phyloP scores from a whole-genome alignment of 192 early-diverging fungal species.

The Backusella luteola region DNA sequence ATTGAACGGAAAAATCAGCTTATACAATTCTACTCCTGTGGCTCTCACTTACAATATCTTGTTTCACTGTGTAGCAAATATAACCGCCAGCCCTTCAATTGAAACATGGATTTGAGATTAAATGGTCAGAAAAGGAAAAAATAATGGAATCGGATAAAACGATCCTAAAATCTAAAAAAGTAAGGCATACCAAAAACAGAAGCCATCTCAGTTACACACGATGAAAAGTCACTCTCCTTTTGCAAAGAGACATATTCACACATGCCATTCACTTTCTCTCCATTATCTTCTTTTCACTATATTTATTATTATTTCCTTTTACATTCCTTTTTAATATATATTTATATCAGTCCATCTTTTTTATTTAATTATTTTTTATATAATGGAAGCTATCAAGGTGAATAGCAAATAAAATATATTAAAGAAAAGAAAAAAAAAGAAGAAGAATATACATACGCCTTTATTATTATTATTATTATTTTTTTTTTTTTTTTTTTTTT shows the following conservation, averaged over 20 bases:
- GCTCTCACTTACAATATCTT: neutral
- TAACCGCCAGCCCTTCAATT: neutral
- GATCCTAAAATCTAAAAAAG: neutral
- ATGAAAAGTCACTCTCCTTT: constrained; percentile 6
- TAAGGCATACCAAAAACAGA: neutral
- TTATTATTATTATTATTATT: neutral
- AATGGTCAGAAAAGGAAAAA: constrained; percentile 5
- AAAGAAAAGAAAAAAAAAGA: neutral
- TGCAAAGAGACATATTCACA: neutral
- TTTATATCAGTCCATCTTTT: neutral
- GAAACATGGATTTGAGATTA: neutral
- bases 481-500: neutral
- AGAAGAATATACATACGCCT: neutral
- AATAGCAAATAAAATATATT: neutral
- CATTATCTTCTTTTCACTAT: neutral
- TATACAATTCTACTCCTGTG: neutral
- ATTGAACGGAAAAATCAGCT: constrained; percentile 3
- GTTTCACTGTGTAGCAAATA: neutral
- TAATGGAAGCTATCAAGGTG: constrained; percentile 3
- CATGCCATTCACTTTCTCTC: neutral
- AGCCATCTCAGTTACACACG: neutral
- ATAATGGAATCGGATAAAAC: neutral
- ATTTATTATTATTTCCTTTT: neutral
- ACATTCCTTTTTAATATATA: neutral
- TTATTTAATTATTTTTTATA: neutral